Evolutionary conservation across 2,329 filamentous ascomycete genomes (phyloP).

Genomic region (Cercospora sojina): DNA sequence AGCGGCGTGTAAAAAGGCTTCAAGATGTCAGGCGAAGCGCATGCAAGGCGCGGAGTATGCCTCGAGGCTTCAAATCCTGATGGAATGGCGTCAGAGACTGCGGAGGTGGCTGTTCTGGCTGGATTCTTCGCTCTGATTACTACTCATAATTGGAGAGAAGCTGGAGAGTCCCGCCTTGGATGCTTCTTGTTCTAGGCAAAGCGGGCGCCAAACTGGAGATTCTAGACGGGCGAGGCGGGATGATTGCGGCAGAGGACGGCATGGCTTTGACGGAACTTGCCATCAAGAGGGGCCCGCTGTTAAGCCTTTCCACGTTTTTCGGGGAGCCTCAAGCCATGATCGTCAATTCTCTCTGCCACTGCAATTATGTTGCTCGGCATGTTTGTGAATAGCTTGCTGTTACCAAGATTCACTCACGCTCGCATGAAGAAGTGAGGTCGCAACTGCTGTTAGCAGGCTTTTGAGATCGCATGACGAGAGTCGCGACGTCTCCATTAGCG

Average conservation of each 20-base stretch:
- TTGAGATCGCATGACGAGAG: neutral
- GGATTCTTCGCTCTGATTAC: neutral
- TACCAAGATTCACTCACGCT: neutral
- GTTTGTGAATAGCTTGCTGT: neutral
- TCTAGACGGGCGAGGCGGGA: neutral
- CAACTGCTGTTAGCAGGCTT: neutral
- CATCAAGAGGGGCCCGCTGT: neutral
- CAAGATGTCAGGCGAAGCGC: neutral
- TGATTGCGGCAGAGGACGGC: neutral
- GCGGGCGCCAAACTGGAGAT: neutral
- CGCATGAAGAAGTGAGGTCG: neutral
- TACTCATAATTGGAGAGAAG: neutral
- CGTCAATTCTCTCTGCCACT: neutral
- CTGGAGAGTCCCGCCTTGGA: constrained; percentile 3
- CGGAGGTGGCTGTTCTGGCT: constrained; percentile 10
- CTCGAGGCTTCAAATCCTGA: constrained; percentile 3
- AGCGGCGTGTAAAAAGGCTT: neutral
- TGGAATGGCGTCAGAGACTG: constrained; percentile 2
- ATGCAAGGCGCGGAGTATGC: neutral
- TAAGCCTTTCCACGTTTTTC: neutral
- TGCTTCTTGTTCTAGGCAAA: constrained; percentile 1
- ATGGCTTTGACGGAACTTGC: neutral
- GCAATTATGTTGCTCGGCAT: neutral
- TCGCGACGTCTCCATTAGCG: neutral
- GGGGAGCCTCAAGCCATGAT: neutral